A percentile compares a stretch with the other conserved stretches of the same genome.
Evolutionary conservation across 73 alveolate genomes (phyloP).

Genomic region (Stentor roeselii): DNA sequence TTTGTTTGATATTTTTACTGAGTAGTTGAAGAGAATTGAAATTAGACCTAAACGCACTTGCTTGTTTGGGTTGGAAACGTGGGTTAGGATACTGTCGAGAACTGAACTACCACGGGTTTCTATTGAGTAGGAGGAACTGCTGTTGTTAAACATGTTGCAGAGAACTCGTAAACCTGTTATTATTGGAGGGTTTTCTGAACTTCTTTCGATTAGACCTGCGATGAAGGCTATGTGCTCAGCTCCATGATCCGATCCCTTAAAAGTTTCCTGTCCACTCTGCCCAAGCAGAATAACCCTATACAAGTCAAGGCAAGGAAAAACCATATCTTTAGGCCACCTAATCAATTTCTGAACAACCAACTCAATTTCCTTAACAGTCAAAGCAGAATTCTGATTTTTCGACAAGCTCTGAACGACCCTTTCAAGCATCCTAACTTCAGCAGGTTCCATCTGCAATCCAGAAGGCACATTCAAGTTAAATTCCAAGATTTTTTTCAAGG

Average conservation of each 20-base stretch:
- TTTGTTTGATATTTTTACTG: slow-evolving; percentile 55
- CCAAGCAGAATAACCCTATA: slow-evolving; percentile 89
- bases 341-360: slow-evolving; percentile 76
- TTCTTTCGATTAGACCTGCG: slow-evolving; percentile 38
- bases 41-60: slow-evolving; percentile 74
- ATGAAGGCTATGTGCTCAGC: slow-evolving; percentile 62
- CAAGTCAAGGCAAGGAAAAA: slow-evolving; percentile 92
- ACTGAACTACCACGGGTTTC: slow-evolving; percentile 54
- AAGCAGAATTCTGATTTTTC: slow-evolving; percentile 54
- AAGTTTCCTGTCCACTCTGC: slow-evolving; percentile 69
- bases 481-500: slow-evolving; percentile 87
- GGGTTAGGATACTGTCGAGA: slow-evolving; percentile 53
- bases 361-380: slow-evolving; percentile 60
- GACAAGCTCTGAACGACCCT: slow-evolving; percentile 64
- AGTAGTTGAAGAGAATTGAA: slow-evolving; percentile 72
- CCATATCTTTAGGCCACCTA: slow-evolving; percentile 77
- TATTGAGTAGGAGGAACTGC: slow-evolving; percentile 54
- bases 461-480: slow-evolving; percentile 63
- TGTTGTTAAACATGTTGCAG: slow-evolving; percentile 69
- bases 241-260: slow-evolving; percentile 76
- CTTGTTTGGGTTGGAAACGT: slow-evolving; percentile 61
- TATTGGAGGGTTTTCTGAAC: slow-evolving; percentile 44
- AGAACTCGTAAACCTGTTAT: slow-evolving; percentile 72
- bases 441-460: slow-evolving; percentile 56
- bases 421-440: slow-evolving; percentile 65